These are phyloP conservation scores for Kazachstania sp. DNA, from an alignment of 1,139 yeast species.

Conservation along the genomic window DNA sequence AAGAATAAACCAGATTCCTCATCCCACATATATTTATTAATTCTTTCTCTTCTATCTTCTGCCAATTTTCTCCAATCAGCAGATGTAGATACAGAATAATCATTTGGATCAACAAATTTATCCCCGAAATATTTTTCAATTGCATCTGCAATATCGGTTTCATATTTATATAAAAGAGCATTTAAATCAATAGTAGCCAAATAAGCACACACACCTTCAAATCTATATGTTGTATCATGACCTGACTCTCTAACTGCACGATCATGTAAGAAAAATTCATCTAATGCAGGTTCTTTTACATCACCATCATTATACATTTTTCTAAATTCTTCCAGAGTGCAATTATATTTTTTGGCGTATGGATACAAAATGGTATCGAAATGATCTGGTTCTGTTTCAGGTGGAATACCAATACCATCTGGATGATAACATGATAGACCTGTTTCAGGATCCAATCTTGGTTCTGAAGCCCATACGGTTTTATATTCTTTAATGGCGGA, in stretches of 20 bases:
- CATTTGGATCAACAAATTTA: conserved; percentile 31
- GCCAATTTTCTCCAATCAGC: conserved; percentile 57
- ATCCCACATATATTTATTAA: conserved; percentile 77
- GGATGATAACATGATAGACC: conserved; percentile 91
- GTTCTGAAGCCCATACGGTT: conserved; percentile 68
- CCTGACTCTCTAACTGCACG: conserved; percentile 96
- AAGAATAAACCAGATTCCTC: conserved; percentile 70
- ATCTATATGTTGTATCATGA: conserved; percentile 86
- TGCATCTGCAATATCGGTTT: conserved; percentile 66
- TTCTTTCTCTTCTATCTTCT: conserved; percentile 42
- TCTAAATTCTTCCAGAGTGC: conserved; percentile 63
- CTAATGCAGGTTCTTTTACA: conserved; percentile 68
- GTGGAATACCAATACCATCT: conserved; percentile 84
- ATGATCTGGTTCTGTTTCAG: conserved; percentile 91
- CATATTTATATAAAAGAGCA: conserved; percentile 82
- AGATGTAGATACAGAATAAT: conserved; percentile 42
- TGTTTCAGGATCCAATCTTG: conserved; percentile 66
- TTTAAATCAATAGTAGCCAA: conserved; percentile 89
- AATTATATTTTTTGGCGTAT: conserved; percentile 53
- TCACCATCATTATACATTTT: conserved; percentile 57
- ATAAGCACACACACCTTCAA: conserved; percentile 84
- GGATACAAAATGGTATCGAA: conserved; percentile 66
- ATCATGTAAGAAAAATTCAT: conserved; percentile 84
- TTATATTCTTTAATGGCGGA: conserved; percentile 87
- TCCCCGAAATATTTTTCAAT: conserved; percentile 52